Evolutionary conservation across 805 yeast species (phyloP), one percentile per base, ranked within the genome.

Genomic region (Saccharomycopsis vini): DNA sequence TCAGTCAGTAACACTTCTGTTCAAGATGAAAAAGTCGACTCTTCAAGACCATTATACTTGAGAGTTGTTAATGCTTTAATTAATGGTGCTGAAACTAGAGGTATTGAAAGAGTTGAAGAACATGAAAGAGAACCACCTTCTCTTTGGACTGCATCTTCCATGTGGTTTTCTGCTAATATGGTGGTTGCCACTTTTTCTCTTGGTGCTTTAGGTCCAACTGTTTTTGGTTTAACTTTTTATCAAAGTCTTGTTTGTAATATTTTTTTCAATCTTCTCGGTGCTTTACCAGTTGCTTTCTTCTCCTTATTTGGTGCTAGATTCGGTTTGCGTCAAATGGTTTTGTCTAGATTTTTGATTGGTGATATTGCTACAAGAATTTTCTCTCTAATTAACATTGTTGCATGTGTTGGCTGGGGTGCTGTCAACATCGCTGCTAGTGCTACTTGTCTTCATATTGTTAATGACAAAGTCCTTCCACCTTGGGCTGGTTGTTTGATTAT

Each of bases 321-420:
- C 44, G 96, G 96, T 53, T 68, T 88, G 50, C 79, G 97, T 63
- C 96, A 88, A 62, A 81, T 88, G 85, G 72, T 84, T 32, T 57
- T 88, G 47, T 78, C 95, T 9, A 73, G 90, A 53, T 88, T 69
- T 62, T 71, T 87, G 53, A 71, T 80, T 50, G 97, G 97, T 52
- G 77, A 79, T 61, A 60, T 67, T 28, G 80, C 81, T 38, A 79
- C 83, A 64, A 75, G 95, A 60, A 69, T 87, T 46, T 81, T 86
- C 56, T 80, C 94, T 5, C 61, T 81, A 37, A 69, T 88, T 60
- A 87, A 88, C 58, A 73, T 79, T 56, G 62, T 89, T 50, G 89
- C 95, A 18, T 85, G 95, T 73, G 76, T 87, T 44, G 95, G 97
- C 55, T 88, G 96, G 96, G 84, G 92, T 64, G 86, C 95, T 12